Percentiles rank a stretch among this genome's conserved stretches.
Evolutionary conservation across 169 alveolate species (phyloP).

Genomic region (Plasmodium fragile): DNA sequence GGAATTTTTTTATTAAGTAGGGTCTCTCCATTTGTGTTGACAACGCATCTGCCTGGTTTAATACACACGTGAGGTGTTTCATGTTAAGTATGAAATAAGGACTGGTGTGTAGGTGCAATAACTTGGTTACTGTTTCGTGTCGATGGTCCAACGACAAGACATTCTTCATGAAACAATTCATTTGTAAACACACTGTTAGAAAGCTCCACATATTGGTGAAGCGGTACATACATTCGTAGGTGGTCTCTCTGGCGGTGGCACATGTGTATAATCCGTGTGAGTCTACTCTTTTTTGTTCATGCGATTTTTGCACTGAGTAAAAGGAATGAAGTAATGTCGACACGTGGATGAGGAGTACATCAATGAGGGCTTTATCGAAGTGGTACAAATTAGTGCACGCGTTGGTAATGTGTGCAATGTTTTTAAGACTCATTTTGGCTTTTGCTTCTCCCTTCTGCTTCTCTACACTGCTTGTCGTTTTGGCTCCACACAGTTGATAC

Average conservation of each 20-base stretch:
- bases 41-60: background rate
- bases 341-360: background rate
- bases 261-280: background rate
- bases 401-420: background rate
- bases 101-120: background rate
- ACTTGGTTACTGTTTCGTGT: background rate
- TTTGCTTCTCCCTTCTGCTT: background rate
- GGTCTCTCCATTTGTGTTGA: background rate
- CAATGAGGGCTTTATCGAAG: conserved; percentile 13
- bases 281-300: background rate
- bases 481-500: background rate
- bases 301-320: background rate
- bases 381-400: conserved; percentile 13
- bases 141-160: conserved; percentile 14
- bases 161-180: background rate
- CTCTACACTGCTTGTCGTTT: background rate
- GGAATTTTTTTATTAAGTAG: background rate
- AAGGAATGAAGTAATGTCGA: background rate
- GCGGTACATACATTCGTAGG: background rate
- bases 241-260: background rate
- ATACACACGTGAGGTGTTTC: background rate
- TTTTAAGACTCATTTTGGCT: conserved; percentile 8
- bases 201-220: conserved; percentile 5
- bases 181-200: conserved; percentile 11
- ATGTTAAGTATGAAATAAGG: conserved; percentile 9